These are phyloP conservation scores for Mallotus japonicus DNA, from an alignment of 441 rosid genomes.

Conservation along the genomic window DNA sequence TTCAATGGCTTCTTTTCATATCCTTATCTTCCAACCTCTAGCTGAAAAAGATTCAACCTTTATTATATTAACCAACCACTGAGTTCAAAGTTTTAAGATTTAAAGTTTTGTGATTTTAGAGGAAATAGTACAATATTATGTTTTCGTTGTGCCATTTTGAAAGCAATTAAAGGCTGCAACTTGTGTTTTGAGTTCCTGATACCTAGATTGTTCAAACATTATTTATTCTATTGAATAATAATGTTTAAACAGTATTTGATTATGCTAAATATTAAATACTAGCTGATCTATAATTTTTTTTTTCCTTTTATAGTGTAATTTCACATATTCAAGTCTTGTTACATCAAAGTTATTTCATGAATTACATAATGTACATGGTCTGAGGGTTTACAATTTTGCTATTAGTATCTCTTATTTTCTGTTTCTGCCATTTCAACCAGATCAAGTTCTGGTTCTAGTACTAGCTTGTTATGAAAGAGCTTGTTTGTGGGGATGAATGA, in stretches of 20 bases:
- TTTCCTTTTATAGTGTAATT: background rate
- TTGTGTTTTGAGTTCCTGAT: background rate
- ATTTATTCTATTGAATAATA: constrained; percentile 6
- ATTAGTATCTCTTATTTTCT: background rate
- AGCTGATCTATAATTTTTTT: background rate
- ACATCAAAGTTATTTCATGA: constrained; percentile 2
- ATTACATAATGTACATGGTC: background rate
- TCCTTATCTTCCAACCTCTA: constrained; percentile 32
- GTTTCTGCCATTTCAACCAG: background rate
- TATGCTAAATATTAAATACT: background rate
- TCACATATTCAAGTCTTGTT: no score
- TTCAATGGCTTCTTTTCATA: constrained; percentile 56
- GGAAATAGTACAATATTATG: background rate
- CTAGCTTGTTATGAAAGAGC: background rate
- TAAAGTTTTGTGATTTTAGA: background rate
- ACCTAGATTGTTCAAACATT: background rate
- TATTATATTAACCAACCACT: background rate
- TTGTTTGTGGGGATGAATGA: background rate
- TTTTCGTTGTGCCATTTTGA: background rate
- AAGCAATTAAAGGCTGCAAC: background rate
- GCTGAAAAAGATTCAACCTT: background rate
- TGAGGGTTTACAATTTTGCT: background rate
- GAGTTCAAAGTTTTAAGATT: background rate
- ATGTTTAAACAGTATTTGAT: background rate
- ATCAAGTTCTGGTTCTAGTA: background rate